Evolutionary conservation across 768 basidiomycete genomes (phyloP).

Genomic region (Rhodotorula toruloides): DNA sequence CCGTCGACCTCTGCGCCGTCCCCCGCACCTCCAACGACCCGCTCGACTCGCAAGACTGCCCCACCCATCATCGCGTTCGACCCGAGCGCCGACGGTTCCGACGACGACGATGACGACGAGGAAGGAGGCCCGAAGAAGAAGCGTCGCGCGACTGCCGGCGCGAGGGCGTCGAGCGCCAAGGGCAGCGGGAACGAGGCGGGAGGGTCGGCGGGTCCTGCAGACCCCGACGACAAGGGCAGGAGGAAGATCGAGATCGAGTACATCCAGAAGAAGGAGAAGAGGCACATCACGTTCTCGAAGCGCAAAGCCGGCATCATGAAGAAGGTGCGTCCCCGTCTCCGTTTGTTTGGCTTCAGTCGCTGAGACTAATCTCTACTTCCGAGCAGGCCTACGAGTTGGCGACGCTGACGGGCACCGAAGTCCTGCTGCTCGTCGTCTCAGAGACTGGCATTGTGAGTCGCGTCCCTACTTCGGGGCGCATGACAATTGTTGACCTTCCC

Average conservation of each 20-base stretch:
- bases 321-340: too few relatives aligned
- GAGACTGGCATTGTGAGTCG: constrained; percentile 64
- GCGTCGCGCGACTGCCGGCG: constrained; percentile 11
- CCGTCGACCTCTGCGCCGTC: constrained; percentile 11
- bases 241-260: constrained; percentile 99
- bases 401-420: constrained; percentile 97
- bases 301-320: constrained; percentile 99
- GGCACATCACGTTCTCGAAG: constrained; percentile 99
- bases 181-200: not conserved
- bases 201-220: not conserved
- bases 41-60: not conserved
- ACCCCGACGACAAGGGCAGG: constrained; percentile 48
- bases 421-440: constrained; percentile 91
- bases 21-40: constrained; percentile 16
- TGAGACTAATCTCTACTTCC: not conserved
- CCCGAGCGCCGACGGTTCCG: constrained; percentile 18
- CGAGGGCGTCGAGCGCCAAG: not conserved
- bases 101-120: constrained; percentile 54
- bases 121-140: constrained; percentile 56
- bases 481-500: too few relatives aligned
- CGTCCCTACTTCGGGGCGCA: not conserved
- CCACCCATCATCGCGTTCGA: constrained; percentile 30
- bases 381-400: constrained; percentile 91
- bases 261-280: constrained; percentile 94
- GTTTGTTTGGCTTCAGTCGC: constrained; percentile 26